A percentile compares a stretch with the other conserved stretches of the same genome.
These are phyloP conservation scores for Nissolia schottii DNA, from an alignment of 306 rosid species.

Conservation along the genomic window DNA sequence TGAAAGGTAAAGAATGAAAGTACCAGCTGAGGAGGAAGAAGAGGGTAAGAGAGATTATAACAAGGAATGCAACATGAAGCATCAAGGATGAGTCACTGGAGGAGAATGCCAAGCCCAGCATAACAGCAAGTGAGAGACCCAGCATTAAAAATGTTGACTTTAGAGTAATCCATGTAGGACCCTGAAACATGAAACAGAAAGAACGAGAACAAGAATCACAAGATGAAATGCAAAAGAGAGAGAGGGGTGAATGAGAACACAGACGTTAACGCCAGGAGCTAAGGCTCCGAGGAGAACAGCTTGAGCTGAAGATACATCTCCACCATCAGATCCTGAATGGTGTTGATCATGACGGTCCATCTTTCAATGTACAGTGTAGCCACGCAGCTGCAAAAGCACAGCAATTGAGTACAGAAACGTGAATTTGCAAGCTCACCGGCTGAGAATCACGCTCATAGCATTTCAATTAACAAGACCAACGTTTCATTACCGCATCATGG, in stretches of 20 bases:
- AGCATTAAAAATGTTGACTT: slow-evolving; percentile 57
- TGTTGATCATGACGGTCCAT: too few species aligned
- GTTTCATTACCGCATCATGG: too few species aligned
- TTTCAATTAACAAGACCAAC: too few species aligned
- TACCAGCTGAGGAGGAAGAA: slow-evolving; percentile 90
- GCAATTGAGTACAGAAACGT: too few species aligned
- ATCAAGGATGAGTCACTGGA: slow-evolving; percentile 76
- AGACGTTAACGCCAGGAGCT: slow-evolving; percentile 75
- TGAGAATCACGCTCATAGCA: too few species aligned
- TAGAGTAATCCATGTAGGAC: slow-evolving; percentile 65
- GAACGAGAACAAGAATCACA: background rate
- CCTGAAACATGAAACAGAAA: slow-evolving; percentile 37
- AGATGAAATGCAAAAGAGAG: background rate
- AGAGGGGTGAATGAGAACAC: background rate
- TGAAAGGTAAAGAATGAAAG: slow-evolving; percentile 1
- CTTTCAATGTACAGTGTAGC: too few species aligned
- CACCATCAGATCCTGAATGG: slow-evolving; percentile 26
- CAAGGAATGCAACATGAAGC: slow-evolving; percentile 73
- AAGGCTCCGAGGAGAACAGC: slow-evolving; percentile 75
- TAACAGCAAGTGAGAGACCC: slow-evolving; percentile 68
- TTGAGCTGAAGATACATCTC: slow-evolving; percentile 50
- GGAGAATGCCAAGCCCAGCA: slow-evolving; percentile 83
- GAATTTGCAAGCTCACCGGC: too few species aligned
- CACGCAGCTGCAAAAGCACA: too few species aligned
- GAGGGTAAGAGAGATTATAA: slow-evolving; percentile 62